Evolutionary conservation across 1,139 yeast species (phyloP).

Genomic region (Kodamaea suecica): DNA sequence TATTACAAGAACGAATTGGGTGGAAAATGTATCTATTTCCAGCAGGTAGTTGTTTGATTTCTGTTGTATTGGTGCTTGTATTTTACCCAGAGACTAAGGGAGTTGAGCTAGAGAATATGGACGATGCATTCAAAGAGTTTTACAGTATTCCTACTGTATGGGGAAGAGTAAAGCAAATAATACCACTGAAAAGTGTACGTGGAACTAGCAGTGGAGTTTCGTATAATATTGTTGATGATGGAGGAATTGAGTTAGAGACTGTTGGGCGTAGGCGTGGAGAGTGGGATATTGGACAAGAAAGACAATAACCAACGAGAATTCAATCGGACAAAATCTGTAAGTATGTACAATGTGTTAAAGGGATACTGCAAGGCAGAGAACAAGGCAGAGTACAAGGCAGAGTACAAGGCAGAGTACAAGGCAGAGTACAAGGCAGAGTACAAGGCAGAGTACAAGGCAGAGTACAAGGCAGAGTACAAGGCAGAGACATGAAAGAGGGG

Average conservation of each 20-base stretch:
- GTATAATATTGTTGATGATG: neutral
- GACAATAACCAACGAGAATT: too few species aligned
- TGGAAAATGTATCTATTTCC: constrained; percentile 53
- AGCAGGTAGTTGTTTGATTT: constrained; percentile 43
- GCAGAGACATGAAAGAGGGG: too few species aligned
- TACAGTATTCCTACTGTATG: constrained; percentile 15
- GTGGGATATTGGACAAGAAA: neutral
- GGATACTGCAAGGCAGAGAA: too few species aligned
- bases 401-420: too few species aligned
- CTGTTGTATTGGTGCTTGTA: constrained; percentile 42
- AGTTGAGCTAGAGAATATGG: constrained; percentile 53
- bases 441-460: too few species aligned
- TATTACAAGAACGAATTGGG: constrained; percentile 43
- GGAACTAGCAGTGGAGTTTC: too few species aligned
- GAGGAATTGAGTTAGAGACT: neutral
- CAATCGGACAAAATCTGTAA: neutral
- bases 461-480: too few species aligned
- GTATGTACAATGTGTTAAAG: too few species aligned
- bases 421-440: too few species aligned
- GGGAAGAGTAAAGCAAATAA: constrained; percentile 9
- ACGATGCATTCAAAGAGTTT: constrained; percentile 66
- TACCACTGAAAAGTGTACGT: constrained; percentile 1
- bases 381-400: too few species aligned
- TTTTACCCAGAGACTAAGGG: constrained; percentile 58
- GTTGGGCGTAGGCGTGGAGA: neutral